Percentiles rank a stretch among this genome's conserved stretches.
Evolutionary conservation across 2,329 filamentous ascomycete species (phyloP).

Genomic region (Pseudogymnoascus sp.): DNA sequence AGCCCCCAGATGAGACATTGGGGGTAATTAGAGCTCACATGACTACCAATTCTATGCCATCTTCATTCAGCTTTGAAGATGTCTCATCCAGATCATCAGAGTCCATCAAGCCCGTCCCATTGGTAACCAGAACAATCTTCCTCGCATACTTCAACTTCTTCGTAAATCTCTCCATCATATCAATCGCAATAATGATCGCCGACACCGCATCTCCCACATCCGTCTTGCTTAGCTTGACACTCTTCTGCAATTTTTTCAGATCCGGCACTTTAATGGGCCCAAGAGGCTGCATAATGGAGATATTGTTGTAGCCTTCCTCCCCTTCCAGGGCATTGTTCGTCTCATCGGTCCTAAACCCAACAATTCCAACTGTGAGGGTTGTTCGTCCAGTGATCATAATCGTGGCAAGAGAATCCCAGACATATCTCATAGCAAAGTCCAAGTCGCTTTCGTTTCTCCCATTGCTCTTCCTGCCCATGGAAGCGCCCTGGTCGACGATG

Average conservation of each 20-base stretch:
- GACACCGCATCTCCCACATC: slow-evolving; percentile 75
- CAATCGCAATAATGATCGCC: slow-evolving; percentile 73
- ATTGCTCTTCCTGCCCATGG: slow-evolving; percentile 67
- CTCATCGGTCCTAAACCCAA: slow-evolving; percentile 74
- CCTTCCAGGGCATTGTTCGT: slow-evolving; percentile 61
- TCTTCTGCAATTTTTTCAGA: slow-evolving; percentile 53
- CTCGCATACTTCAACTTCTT: slow-evolving; percentile 75
- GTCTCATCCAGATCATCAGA: slow-evolving; percentile 63
- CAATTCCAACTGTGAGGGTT: slow-evolving; percentile 65
- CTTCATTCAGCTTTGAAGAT: slow-evolving; percentile 61
- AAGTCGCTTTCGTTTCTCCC: slow-evolving; percentile 72
- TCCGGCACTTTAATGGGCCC: slow-evolving; percentile 55
- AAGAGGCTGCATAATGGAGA: slow-evolving; percentile 67
- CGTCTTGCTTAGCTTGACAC: slow-evolving; percentile 59
- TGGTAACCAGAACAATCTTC: slow-evolving; percentile 76
- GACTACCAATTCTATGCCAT: slow-evolving; percentile 68
- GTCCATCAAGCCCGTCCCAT: slow-evolving; percentile 67
- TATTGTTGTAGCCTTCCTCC: slow-evolving; percentile 69
- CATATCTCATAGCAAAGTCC: slow-evolving; percentile 81
- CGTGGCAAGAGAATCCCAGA: slow-evolving; percentile 85
- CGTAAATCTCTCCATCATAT: slow-evolving; percentile 74
- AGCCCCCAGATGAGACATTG: slow-evolving; percentile 11
- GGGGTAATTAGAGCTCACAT: slow-evolving; percentile 47
- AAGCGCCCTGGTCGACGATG: slow-evolving; percentile 76
- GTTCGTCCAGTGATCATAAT: slow-evolving; percentile 62